A percentile compares a stretch with the other conserved stretches of the same genome.
phyloP scores from a whole-genome alignment of 78 protist species.

The Dictyostelium firmibasis region DNA sequence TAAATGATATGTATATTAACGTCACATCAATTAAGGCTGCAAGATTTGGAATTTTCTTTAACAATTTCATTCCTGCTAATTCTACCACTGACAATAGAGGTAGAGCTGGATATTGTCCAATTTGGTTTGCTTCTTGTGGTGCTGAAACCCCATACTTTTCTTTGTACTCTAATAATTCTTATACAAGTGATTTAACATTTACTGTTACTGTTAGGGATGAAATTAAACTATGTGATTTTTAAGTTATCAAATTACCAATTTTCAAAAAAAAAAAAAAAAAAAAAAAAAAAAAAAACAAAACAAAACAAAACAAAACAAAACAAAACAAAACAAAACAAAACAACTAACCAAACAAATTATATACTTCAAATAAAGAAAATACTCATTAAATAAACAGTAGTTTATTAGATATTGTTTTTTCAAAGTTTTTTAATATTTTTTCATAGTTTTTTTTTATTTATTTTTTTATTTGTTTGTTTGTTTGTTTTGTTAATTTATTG shows the following conservation, averaged over 20 bases:
- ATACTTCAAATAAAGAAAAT: no score
- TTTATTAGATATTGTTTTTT: no score
- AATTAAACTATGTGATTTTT: background rate
- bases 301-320: no score
- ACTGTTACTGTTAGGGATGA: background rate
- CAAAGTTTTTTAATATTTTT: no score
- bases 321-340: no score
- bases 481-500: no score
- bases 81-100: background rate
- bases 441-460: no score
- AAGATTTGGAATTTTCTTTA: background rate
- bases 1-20: background rate
- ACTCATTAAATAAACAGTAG: no score
- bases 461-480: no score
- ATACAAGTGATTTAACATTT: background rate
- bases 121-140: slow-evolving; percentile 17
- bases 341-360: no score
- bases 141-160: background rate
- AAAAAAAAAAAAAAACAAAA: no score
- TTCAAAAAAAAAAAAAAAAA: no score
- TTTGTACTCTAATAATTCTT: background rate
- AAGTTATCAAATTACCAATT: background rate
- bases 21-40: background rate
- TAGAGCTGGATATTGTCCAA: background rate
- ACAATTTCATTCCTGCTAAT: background rate